These are phyloP conservation scores for Schrenkiella parvula DNA, from an alignment of 345 rosid genomes.

Conservation along the genomic window DNA sequence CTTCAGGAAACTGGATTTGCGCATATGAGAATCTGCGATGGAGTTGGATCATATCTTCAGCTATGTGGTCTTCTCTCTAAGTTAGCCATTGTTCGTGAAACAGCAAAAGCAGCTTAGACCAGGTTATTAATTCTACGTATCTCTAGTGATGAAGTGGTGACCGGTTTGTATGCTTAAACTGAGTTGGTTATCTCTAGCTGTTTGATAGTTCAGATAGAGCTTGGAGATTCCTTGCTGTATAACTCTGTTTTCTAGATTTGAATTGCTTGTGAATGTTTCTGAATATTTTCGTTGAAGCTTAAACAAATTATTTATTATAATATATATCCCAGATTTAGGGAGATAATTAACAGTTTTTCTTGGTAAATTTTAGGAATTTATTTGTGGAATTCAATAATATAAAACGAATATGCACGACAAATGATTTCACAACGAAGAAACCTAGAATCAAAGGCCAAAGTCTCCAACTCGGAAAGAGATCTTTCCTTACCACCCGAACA, in stretches of 20 bases:
- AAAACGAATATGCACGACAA: neutral
- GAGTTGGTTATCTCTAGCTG: neutral
- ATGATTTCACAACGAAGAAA: neutral
- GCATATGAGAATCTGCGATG: conserved; percentile 94
- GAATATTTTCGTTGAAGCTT: neutral
- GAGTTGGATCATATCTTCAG: conserved; percentile 97
- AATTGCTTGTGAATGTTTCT: conserved; percentile 18
- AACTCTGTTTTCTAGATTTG: conserved; percentile 1
- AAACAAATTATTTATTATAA: too few species aligned
- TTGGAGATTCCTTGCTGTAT: neutral
- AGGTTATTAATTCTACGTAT: neutral
- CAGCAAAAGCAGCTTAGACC: conserved; percentile 66
- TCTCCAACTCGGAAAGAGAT: neutral
- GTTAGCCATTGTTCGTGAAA: conserved; percentile 65
- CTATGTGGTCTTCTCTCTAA: conserved; percentile 89
- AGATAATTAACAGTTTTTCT: too few species aligned
- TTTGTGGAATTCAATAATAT: neutral
- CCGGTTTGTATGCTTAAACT: conserved; percentile 12
- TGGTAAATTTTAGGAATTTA: neutral
- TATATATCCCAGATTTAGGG: too few species aligned
- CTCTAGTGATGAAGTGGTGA: neutral
- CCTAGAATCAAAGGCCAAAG: neutral
- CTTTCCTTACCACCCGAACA: conserved; percentile 4
- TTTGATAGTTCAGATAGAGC: neutral
- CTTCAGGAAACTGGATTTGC: conserved; percentile 95